Evolutionary conservation across 2,329 filamentous ascomycete species (phyloP), one percentile per base, ranked within the genome.

Genomic region (Huntiella bhutanensis): DNA sequence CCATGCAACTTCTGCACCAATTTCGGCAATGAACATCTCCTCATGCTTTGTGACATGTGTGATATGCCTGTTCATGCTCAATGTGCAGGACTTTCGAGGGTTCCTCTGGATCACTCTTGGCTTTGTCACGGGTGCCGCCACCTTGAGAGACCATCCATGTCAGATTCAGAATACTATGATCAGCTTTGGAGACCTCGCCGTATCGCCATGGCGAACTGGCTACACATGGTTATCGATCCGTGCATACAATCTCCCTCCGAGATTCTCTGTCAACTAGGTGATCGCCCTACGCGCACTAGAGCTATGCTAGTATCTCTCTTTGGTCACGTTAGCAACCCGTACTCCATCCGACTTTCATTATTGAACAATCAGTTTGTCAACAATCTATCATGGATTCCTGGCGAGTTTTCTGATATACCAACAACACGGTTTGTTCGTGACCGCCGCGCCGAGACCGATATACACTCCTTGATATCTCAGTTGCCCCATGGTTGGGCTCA

Each of bases 31-130:
- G 28, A 33, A 11, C 28, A 33, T 17, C 8, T 34, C 33, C 41
- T 43, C 13, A 43, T 43, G 41, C 33, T 43, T 3, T 43, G 41
- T 16, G 41, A 43, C 34, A 16, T 10, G 10, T 43, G 41, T 33
- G 32, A 43, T 43, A 15, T 13, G n/a, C 28, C 41, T 35, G 41
- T 34, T 34, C 41, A 43, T 35, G 13, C 34, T 4, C 12, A 16
- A 5, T 43, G 41, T 17, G 22, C 28, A 4, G n/a, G 19, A 15
- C 28, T 43, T 34, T n/a, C 8, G 6, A n/a, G 33, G 32, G 7
- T 43, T 8, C 41, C 41, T 28, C 7, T 28, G 5, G 28, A 33
- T 28, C 7, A 13, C 15, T 13, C 28, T 16, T 43, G 34, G 13
- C 32, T 32, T 6, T 43, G 41, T 33, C 32, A 34, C 8, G 8